Percentiles rank a stretch among this genome's conserved stretches.
These are phyloP conservation scores for Elaeagnus macrophylla DNA, from an alignment of 306 rosid genomes.

Conservation along the genomic window DNA sequence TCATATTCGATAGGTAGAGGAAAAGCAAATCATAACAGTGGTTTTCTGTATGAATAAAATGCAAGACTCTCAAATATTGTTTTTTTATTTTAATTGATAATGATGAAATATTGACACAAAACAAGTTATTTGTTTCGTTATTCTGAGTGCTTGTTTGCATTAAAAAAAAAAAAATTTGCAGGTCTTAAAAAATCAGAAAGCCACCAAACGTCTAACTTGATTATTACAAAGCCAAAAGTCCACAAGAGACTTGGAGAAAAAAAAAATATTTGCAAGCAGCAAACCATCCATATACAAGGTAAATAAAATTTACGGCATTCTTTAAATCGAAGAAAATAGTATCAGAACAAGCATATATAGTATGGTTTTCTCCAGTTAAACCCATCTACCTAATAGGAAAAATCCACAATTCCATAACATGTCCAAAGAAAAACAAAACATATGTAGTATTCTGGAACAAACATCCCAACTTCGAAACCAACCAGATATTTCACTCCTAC, in stretches of 20 bases:
- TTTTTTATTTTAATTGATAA: too few relatives aligned
- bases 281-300: conserved; percentile 36
- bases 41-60: too few relatives aligned
- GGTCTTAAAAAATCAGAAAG: too few relatives aligned
- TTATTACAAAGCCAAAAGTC: too few relatives aligned
- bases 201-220: too few relatives aligned
- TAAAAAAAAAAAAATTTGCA: too few relatives aligned
- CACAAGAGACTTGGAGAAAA: neutral
- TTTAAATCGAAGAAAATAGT: conserved; percentile 22
- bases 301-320: conserved; percentile 30
- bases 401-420: conserved; percentile 31
- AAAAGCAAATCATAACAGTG: too few relatives aligned
- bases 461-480: conserved; percentile 21
- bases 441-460: conserved; percentile 26
- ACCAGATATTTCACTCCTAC: conserved; percentile 26
- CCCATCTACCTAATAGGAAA: conserved; percentile 27
- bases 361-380: conserved; percentile 6
- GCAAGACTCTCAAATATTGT: too few relatives aligned
- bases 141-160: too few relatives aligned
- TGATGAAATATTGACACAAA: too few relatives aligned
- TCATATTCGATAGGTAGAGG: too few relatives aligned
- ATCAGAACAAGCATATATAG: conserved; percentile 33
- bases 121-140: too few relatives aligned
- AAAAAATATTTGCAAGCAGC: conserved; percentile 22
- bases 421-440: conserved; percentile 33